These are phyloP conservation scores for Penicillium angulare DNA, from an alignment of 495 filamentous ascomycete species.

Conservation along the genomic window DNA sequence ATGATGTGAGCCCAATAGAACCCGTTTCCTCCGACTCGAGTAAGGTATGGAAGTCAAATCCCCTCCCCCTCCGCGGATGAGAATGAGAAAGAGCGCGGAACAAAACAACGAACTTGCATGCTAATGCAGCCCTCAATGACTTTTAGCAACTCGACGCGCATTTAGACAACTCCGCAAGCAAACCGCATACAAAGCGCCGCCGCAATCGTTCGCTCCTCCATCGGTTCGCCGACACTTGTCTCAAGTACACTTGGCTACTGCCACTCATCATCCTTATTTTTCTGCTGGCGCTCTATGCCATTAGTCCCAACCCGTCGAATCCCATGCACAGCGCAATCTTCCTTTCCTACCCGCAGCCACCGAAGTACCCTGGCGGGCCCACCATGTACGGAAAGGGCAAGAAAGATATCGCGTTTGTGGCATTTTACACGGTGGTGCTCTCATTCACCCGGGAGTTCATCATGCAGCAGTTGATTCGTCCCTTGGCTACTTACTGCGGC, in stretches of 20 bases:
- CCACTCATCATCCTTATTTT: constrained; percentile 69
- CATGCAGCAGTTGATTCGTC: constrained; percentile 90
- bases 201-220: constrained; percentile 60
- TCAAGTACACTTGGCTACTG: constrained; percentile 78
- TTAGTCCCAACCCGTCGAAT: constrained; percentile 80
- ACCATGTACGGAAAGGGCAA: constrained; percentile 87
- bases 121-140: no score
- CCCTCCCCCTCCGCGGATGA: background rate
- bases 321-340: constrained; percentile 86
- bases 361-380: constrained; percentile 49
- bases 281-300: constrained; percentile 64
- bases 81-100: background rate
- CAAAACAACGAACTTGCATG: no score
- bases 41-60: constrained; percentile 31
- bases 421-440: constrained; percentile 86
- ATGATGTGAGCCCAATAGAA: constrained; percentile 46
- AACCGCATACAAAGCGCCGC: constrained; percentile 47
- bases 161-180: constrained; percentile 30
- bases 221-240: constrained; percentile 61
- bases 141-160: constrained; percentile 22
- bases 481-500: constrained; percentile 67
- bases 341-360: constrained; percentile 81
- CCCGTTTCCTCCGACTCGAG: constrained; percentile 35
- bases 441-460: constrained; percentile 94
- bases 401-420: constrained; percentile 81